Evolutionary conservation across 345 rosid species (phyloP), one percentile per base, ranked within the genome.

Genomic region (Salix dunnii): DNA sequence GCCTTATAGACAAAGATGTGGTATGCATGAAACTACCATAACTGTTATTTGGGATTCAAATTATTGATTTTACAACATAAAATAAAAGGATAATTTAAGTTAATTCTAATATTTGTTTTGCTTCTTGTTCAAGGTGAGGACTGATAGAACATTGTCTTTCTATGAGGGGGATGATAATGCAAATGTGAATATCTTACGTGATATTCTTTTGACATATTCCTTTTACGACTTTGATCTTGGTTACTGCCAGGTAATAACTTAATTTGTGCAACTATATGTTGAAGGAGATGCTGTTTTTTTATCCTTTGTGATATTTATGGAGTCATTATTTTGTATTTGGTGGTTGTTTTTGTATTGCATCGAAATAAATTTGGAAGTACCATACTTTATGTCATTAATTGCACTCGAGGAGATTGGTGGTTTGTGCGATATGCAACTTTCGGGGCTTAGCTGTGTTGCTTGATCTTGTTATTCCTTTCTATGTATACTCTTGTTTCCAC

Each of bases 141-240:
- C 99, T 66, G 99, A 96, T 81, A 87, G 99, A 80, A 84, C 93
- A 0, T 75, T 87, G 65, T 72, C 86, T 77, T 96, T 88, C 85
- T 96, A 90, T 40, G 97, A 89, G 74, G 97, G 98, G 79, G 98
- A 96, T 84, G 97, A 87, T 78, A 94, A 94, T 89, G 86, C 91
- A 73, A 90, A 96, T 75, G 92, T 94, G 85, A 85, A 83, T 83
- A 81, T 80, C 82, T 85, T 96, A 82, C 95, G 87, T 74, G 96
- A 96, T 88, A 90, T 92, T 87, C 83, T 94, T 9, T 80, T 94
- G 89, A 90, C 97, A 1, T 96, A 92, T 77, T 96, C 97, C 70
- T 94, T 96, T 86, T 96, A 94, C 86, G 94, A 94, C 74, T 96
- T 96, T 48, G 99, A 96, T 84, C 95, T 96, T 60, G 97, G 99